Evolutionary conservation across 2,329 filamentous ascomycete genomes (phyloP), one percentile per base, ranked within the genome.

Genomic region (Fusarium sp.): DNA sequence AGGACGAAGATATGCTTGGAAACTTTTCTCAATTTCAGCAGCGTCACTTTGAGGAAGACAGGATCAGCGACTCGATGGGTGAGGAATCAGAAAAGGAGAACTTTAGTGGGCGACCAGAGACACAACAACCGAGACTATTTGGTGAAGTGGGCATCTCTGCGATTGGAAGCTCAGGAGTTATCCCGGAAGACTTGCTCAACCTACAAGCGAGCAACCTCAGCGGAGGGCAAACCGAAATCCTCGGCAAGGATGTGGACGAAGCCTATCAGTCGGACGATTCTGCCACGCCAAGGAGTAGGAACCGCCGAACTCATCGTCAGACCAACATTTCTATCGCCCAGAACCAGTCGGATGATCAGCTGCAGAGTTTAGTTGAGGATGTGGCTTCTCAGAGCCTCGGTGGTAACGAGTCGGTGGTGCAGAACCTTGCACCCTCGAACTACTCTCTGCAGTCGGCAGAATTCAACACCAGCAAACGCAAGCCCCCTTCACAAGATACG

Each of bases 31-130:
- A 90, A 67, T 80, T 93, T 25, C 75, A 76, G 6, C 67, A 65
- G 11, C 68, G 72, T 6, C 74, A 74, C 53, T 73, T 75, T 29
- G 79, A 81, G 9, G 77, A 79, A 14, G 80, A 83, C 42, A 73
- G 80, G 9, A 75, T 83, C 2, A 79, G 81, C 60, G 81, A 80
- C 54, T 85, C 82, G 1, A 78, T 80, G 70, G 79, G 80, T 67
- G 92, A 91, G 69, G 90, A 93, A 64, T 93, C 91, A 4, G 92
- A 94, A 77, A 93, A 93, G 74, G 91, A 94, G 77, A 94, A 92
- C 7, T 86, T 87, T 54, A 90, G 91, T 78, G 88, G 91, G 50
- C 89, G 89, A 80, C 88, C 77, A 42, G 76, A 68, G 18, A 71
- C 73, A 11, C 79, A 78, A 5, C 78, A 76, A 3, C 81, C 78